Evolutionary conservation across 768 basidiomycete species (phyloP).

Genomic region (Tylopilus felleus): DNA sequence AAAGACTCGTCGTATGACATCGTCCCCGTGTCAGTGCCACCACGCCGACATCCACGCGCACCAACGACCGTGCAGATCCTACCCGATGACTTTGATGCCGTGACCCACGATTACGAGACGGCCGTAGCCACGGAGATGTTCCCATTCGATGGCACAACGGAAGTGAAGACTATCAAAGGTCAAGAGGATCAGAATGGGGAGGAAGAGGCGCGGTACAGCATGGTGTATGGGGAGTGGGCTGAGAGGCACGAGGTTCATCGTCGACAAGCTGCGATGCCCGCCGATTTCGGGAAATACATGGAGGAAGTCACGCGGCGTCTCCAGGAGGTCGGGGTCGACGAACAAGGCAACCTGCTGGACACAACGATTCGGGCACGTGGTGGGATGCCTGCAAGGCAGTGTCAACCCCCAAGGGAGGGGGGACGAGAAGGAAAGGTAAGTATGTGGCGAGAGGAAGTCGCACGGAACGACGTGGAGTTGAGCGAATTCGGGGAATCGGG

Average conservation of each 20-base stretch:
- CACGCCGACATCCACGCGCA: slow-evolving; percentile 26
- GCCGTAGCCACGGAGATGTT: slow-evolving; percentile 24
- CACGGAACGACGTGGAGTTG: slow-evolving; percentile 31
- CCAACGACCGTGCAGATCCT: slow-evolving; percentile 33
- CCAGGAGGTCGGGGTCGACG: slow-evolving; percentile 31
- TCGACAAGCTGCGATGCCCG: slow-evolving; percentile 18
- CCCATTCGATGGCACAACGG: slow-evolving; percentile 24
- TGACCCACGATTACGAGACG: slow-evolving; percentile 28
- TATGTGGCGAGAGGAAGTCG: slow-evolving; percentile 55
- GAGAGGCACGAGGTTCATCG: slow-evolving; percentile 27
- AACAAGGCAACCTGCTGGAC: slow-evolving; percentile 25
- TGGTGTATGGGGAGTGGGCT: slow-evolving; percentile 33
- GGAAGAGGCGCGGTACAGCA: slow-evolving; percentile 20
- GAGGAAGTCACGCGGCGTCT: slow-evolving; percentile 36
- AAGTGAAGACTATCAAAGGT: slow-evolving; percentile 16
- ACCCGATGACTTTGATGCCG: slow-evolving; percentile 30
- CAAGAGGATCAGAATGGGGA: slow-evolving; percentile 6
- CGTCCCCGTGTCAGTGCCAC: slow-evolving; percentile 17
- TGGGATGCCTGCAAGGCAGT: not conserved
- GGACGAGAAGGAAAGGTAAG: slow-evolving; percentile 39
- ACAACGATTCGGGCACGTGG: slow-evolving; percentile 13
- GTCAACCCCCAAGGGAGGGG: slow-evolving; percentile 14
- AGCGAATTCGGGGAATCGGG: slow-evolving; percentile 23
- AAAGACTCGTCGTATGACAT: slow-evolving; percentile 34
- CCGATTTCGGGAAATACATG: slow-evolving; percentile 29